phyloP scores from a whole-genome alignment of 139 green algal genomes.

The Ostreobium quekettii region DNA sequence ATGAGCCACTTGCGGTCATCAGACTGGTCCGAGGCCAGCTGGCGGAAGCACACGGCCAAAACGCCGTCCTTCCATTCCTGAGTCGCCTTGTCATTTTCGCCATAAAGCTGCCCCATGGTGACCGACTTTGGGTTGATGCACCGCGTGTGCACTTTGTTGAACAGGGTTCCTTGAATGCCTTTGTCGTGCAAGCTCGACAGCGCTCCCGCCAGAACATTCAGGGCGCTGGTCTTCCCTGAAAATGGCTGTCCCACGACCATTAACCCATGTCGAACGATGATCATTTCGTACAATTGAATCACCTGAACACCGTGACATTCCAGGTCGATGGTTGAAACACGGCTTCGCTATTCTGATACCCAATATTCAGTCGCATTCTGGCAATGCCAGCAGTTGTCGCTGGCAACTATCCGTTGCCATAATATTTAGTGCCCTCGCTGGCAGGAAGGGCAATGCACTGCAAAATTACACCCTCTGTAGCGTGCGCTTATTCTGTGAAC shows the following conservation, averaged over 20 bases:
- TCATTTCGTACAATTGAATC: conserved; percentile 83
- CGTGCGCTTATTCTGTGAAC: too few relatives aligned
- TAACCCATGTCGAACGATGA: conserved; percentile 69
- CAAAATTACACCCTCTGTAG: too few relatives aligned
- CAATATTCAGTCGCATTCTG: conserved; percentile 16
- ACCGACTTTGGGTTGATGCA: conserved; percentile 73
- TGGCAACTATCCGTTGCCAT: too few relatives aligned
- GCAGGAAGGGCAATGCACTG: too few relatives aligned
- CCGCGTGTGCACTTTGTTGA: conserved; percentile 45
- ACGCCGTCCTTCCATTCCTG: conserved; percentile 78
- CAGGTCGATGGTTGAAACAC: neutral
- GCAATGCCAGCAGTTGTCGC: conserved; percentile 13
- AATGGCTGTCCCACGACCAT: conserved; percentile 71
- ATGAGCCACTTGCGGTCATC: conserved; percentile 50
- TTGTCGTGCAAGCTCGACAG: neutral
- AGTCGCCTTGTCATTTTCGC: conserved; percentile 47
- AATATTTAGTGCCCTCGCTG: too few relatives aligned
- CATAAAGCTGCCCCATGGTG: conserved; percentile 79
- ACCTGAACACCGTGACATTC: conserved; percentile 28
- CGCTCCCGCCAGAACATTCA: conserved; percentile 36
- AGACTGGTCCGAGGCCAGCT: conserved; percentile 32
- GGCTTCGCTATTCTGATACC: too few relatives aligned
- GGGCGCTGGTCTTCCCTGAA: conserved; percentile 43
- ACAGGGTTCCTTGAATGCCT: conserved; percentile 41
- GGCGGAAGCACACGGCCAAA: conserved; percentile 53